These are phyloP conservation scores for Rubus idaeus DNA, from an alignment of 306 rosid species.

Conservation along the genomic window DNA sequence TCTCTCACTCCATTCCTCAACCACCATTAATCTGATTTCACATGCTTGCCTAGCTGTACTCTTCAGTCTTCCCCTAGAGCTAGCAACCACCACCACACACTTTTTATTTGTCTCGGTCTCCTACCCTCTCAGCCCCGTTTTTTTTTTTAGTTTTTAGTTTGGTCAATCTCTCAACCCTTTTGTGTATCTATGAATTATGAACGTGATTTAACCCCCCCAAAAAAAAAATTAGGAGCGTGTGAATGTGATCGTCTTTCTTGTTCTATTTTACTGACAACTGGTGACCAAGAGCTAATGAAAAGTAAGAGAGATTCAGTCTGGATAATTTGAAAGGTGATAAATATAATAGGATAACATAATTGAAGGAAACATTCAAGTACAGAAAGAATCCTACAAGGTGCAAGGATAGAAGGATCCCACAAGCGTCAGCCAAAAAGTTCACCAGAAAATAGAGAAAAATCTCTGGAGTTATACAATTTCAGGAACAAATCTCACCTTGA, in stretches of 20 bases:
- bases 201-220: no score
- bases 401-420: neutral
- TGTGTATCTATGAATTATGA: neutral
- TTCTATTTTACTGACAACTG: neutral
- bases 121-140: neutral
- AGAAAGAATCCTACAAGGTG: neutral
- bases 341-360: neutral
- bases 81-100: neutral
- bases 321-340: neutral
- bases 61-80: neutral
- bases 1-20: neutral
- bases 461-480: neutral
- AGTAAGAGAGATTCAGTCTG: neutral
- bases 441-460: neutral
- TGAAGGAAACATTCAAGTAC: neutral
- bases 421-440: neutral
- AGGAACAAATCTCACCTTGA: neutral
- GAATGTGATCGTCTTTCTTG: neutral
- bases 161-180: neutral
- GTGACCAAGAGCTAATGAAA: neutral
- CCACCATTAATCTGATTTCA: constrained; percentile 25
- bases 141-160: no score
- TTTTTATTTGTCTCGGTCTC: neutral
- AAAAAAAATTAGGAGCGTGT: neutral
- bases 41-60: constrained; percentile 29